Evolutionary conservation across 345 rosid species (phyloP), one percentile per base, ranked within the genome.

Genomic region (Bretschneidera sinensis): DNA sequence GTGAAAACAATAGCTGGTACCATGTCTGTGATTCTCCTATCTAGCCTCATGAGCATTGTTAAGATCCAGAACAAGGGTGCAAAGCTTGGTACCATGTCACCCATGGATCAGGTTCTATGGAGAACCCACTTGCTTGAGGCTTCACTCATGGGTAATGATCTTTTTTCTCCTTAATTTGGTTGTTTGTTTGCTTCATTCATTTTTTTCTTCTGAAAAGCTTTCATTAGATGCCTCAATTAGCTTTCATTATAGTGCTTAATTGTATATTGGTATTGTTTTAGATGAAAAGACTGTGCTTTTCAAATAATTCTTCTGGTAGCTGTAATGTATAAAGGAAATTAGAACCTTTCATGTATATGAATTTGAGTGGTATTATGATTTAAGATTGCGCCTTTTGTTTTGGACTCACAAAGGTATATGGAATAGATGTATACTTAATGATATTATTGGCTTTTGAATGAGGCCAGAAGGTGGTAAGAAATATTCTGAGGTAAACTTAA

Each of bases 41-140:
- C 89, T 9, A 85, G 85, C 67, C 74, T 91, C 21, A 81, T 81
- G 89, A 91, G 75, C 81, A 85, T 88, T 61, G 60, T 85, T 14
- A 91, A 85, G 95, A 91, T 91, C 87, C 96, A 91, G 79, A 88
- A 87, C 64, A 91, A 91, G 62, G 96, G 96, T 20, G 83, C 96
- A 0, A 91, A 91, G 80, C 88, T 91, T 53, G 97, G 96, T 13
- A 91, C 96, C 43, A 81, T 88, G 97, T 91, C 97, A 13, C 97
- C 97, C 31, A 88, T 85, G 97, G 97, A 91, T 79, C 97, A 91
- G 73, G 97, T 91, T 64, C 84, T 91, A 4, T 91, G 95, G 97
- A 88, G 97, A 73, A 88, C 94, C 24, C 96, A 91, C 76, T 72
- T 91, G 84, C 92, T 91, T 17, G 97, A 88, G 77, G 97, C 97